These are phyloP conservation scores for Saccharomycopsis oosterbeekiorum DNA, from an alignment of 805 yeast genomes.

Conservation along the genomic window DNA sequence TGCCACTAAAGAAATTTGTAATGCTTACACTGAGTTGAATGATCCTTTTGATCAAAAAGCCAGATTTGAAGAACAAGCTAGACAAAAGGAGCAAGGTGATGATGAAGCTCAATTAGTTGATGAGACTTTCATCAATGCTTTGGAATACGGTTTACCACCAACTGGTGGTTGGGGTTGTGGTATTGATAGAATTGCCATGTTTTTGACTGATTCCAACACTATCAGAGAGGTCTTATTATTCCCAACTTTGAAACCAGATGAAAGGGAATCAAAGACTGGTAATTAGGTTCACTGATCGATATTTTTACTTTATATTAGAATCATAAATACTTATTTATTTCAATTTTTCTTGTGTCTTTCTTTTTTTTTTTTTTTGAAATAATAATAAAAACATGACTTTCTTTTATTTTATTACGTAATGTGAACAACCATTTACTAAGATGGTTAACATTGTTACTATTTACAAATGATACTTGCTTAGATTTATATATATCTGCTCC, in stretches of 20 bases:
- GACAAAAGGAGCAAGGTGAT: slow-evolving; percentile 97
- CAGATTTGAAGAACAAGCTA: slow-evolving; percentile 97
- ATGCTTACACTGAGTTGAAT: slow-evolving; percentile 97
- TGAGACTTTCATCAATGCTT: slow-evolving; percentile 94
- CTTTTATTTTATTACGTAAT: neutral
- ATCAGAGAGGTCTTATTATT: slow-evolving; percentile 94
- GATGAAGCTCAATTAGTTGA: slow-evolving; percentile 97
- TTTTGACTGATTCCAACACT: slow-evolving; percentile 90
- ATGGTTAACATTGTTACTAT: too few species aligned
- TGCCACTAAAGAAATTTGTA: slow-evolving; percentile 96
- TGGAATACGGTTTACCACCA: slow-evolving; percentile 97
- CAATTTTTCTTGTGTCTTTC: neutral
- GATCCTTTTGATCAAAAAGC: slow-evolving; percentile 98
- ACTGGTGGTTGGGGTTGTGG: slow-evolving; percentile 99
- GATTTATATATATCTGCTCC: too few species aligned
- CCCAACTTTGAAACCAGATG: slow-evolving; percentile 98
- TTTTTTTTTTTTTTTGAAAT: too few species aligned
- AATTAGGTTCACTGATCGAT: slow-evolving; percentile 6
- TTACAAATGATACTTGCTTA: neutral
- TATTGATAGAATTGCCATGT: slow-evolving; percentile 89
- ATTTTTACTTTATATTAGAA: too few species aligned
- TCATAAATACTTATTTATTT: neutral
- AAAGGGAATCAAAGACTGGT: slow-evolving; percentile 18
- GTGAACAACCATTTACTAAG: neutral
- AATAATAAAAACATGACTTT: neutral